These are phyloP conservation scores for Leccinum fallax DNA, from an alignment of 1,284 basidiomycete species.

Conservation along the genomic window DNA sequence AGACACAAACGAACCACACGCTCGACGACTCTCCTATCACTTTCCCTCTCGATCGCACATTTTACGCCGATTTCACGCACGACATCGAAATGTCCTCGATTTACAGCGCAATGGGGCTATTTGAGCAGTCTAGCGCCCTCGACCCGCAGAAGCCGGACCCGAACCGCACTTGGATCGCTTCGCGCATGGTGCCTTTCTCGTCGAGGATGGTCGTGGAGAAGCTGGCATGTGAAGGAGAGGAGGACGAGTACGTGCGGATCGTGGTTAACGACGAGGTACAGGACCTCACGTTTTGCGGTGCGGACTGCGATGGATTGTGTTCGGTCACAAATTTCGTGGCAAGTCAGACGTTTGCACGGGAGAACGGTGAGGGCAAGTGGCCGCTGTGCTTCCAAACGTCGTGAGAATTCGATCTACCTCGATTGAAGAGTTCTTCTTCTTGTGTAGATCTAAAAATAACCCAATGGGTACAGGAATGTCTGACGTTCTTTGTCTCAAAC, in stretches of 20 bases:
- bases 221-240: background rate
- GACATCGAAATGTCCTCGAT: slow-evolving; percentile 82
- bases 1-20: slow-evolving; percentile 80
- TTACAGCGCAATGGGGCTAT: slow-evolving; percentile 69
- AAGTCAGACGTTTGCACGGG: background rate
- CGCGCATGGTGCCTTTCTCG: background rate
- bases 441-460: background rate
- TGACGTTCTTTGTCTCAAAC: background rate
- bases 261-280: background rate
- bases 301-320: background rate
- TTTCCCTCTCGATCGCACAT: slow-evolving; percentile 67
- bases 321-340: background rate
- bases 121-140: slow-evolving; percentile 45
- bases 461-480: background rate
- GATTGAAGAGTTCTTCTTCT: background rate
- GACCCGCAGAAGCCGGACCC: slow-evolving; percentile 44
- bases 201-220: background rate
- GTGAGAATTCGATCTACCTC: background rate
- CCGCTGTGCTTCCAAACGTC: background rate
- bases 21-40: slow-evolving; percentile 63
- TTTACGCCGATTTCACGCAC: slow-evolving; percentile 61
- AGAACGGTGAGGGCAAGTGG: background rate
- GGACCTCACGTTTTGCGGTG: background rate
- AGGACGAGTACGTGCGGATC: background rate
- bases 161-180: background rate